Evolutionary conservation across 2,329 filamentous ascomycete species (phyloP).

Genomic region (Camillea tinctor): DNA sequence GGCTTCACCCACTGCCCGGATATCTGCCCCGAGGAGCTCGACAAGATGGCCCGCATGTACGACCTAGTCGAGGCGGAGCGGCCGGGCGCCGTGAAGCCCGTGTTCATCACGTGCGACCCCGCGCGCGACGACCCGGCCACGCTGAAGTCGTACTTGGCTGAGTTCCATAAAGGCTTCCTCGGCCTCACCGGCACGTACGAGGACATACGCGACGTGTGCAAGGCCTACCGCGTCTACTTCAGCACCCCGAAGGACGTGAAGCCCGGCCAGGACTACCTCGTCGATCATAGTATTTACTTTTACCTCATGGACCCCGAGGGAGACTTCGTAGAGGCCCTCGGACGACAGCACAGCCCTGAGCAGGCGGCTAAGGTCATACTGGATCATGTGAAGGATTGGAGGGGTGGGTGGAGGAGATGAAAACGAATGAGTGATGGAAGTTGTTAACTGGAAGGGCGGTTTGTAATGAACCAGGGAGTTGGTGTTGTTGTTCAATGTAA

Average conservation of each 20-base stretch:
- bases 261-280: conserved; percentile 92
- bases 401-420: conserved; percentile 15
- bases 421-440: background rate
- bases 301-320: conserved; percentile 99
- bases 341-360: conserved; percentile 88
- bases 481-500: background rate
- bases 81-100: conserved; percentile 61
- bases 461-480: background rate
- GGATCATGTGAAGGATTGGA: conserved; percentile 74
- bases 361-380: conserved; percentile 80
- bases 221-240: conserved; percentile 96
- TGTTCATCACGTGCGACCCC: conserved; percentile 96
- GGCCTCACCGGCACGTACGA: conserved; percentile 93
- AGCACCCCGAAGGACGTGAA: conserved; percentile 85
- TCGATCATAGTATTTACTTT: conserved; percentile 99
- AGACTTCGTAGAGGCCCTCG: conserved; percentile 96
- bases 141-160: conserved; percentile 78
- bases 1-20: conserved; percentile 98
- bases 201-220: conserved; percentile 90
- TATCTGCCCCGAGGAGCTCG: conserved; percentile 97
- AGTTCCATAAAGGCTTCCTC: conserved; percentile 85
- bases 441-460: background rate
- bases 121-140: conserved; percentile 84
- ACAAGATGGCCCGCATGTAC: conserved; percentile 98
- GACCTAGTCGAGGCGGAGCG: conserved; percentile 62